Base-by-base conservation (phyloP, 2,329 filamentous ascomycete genomes). In the Cyanodermella asteris region DNA sequence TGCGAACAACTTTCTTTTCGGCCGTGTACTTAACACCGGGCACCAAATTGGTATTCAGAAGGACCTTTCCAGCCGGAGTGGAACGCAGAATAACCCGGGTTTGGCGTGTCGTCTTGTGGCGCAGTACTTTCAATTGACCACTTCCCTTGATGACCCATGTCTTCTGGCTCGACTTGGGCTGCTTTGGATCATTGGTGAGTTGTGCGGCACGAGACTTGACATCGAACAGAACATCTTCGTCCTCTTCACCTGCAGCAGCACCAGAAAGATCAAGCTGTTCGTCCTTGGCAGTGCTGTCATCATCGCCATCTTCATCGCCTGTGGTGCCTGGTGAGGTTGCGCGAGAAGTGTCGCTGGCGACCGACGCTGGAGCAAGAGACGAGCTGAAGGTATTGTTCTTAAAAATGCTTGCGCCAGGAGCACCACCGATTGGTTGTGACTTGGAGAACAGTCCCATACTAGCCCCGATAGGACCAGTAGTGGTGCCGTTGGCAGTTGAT, bases 31-130 rank as follows among this genome's bases (percentile, higher is more conserved):
- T 54, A 26, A 69, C 48, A n/a, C 59, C 52, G 2, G 64, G 51
- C 17, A 77, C 47, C 24, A 82, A 46, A 12, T 56, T 47, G 36
- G 71, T 64, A 49, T 90, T 90, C 38, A 90, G 51, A 4, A 73
- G 61, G 23, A 84, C 55, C 19, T 72, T 64, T 10, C 78, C 78
- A 33, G 69, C 62, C 1, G 76, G 75, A 34, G 81, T 73, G n/a
- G 66, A 65, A 24, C 78, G 67, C 32, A 82, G 50, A 12, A 90
- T 50, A 22, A 87, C 51, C 20, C 78, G 66, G 4, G 70, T 61
- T 15, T 61, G 57, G 12, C 63, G 65, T 1, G 68, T 76, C 10
- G 59, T 57, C 43, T 76, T 74, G 51, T 84, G 62, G 46, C 73
- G 72, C 32, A 90, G 55, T 9, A 91, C 43, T 19, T 74, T 70